Evolutionary conservation across 169 alveolate species (phyloP), one percentile per base, ranked within the genome.

Genomic region (Cryptosporidium andersoni): DNA sequence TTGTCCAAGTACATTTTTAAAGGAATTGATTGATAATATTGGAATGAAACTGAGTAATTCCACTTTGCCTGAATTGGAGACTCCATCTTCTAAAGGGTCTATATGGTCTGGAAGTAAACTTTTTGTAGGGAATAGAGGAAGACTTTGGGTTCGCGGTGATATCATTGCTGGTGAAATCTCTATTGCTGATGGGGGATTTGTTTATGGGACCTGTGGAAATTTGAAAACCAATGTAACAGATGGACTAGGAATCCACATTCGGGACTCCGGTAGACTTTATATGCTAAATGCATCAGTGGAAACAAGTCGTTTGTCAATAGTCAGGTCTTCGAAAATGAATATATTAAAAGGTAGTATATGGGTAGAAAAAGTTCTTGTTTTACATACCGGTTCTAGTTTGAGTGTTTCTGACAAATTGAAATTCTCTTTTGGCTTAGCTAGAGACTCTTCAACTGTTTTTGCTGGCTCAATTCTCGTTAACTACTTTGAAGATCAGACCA

Each of bases 61-160:
- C 4, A 25, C 11, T 60, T 4, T 14, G 5, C 9, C 4, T 34
- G 80, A 64, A 7, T 64, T 56, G 11, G 56, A 51, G n/a, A 37
- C 16, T 5, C 43, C 14, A 47, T 14, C 37, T 2, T 11, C 2
- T 9, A 6, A 58, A 40, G 85, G 85, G 3, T 74, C 67, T 43
- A 8, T 74, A 40, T 74, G 62, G 51, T 74, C 85, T 42, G 64
- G 85, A 9, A 74, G 67, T 43, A 74, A 60, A 58, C 55, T 74
- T 37, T 74, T 58, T 43, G 62, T 74, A 43, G 85, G 85, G n/a
- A 74, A 74, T 34, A 74, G 49, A 58, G 66, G 58, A 3, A 74
- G 60, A 45, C 36, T 74, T 4, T 74, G 85, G 85, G 85, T 55
- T 45, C 55, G 85, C n/a, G 85, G 85, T 3, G 68, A 74, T 43